These are phyloP conservation scores for Quercus suber DNA, from an alignment of 306 rosid species.

Conservation along the genomic window DNA sequence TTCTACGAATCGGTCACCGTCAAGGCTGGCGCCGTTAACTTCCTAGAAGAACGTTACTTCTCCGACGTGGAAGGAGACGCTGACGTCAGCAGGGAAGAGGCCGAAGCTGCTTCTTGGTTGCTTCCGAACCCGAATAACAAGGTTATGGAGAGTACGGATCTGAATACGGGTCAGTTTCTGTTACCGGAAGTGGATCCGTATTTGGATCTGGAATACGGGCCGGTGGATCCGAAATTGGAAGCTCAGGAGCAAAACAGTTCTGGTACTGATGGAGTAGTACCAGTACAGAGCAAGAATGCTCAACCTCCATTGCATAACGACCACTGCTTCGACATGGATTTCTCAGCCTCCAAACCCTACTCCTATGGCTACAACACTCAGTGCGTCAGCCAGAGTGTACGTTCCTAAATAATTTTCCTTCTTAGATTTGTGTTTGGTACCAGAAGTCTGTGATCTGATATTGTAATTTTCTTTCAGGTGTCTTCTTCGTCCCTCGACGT, in stretches of 20 bases:
- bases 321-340: conserved; percentile 41
- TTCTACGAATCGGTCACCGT: conserved; percentile 42
- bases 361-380: conserved; percentile 42
- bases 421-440: background rate
- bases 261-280: conserved; percentile 78
- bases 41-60: conserved; percentile 51
- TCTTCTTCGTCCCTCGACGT: conserved; percentile 82
- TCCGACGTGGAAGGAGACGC: conserved; percentile 49
- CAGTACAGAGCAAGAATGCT: conserved; percentile 46
- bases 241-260: conserved; percentile 60
- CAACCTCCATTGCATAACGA: conserved; percentile 30
- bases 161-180: conserved; percentile 46
- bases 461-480: conserved; percentile 38
- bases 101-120: conserved; percentile 95
- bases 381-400: conserved; percentile 82
- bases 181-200: conserved; percentile 65
- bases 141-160: conserved; percentile 49
- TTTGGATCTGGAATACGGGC: conserved; percentile 68
- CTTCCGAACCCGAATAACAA: conserved; percentile 57
- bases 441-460: too few species aligned
- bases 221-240: conserved; percentile 52
- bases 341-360: conserved; percentile 51
- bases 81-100: conserved; percentile 77
- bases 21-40: conserved; percentile 29
- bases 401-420: background rate